phyloP scores from a whole-genome alignment of 2,329 filamentous ascomycete genomes.

The Ophiostoma sp. region DNA sequence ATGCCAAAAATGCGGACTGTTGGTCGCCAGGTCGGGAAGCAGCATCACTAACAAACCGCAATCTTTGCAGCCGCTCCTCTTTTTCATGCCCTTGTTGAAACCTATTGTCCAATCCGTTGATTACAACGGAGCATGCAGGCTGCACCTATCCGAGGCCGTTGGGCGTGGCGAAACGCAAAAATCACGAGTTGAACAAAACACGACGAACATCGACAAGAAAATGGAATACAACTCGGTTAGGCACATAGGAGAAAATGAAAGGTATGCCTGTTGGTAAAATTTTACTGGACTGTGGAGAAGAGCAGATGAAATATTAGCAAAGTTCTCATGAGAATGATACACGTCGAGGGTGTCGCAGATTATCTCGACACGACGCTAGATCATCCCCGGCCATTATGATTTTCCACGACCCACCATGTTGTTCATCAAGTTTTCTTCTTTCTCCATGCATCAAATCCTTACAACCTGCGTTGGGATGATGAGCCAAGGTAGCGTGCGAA shows the following conservation, averaged over 20 bases:
- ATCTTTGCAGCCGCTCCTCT: neutral
- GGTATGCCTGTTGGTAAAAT: neutral
- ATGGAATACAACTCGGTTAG: neutral
- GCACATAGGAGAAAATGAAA: neutral
- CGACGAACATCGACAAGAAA: neutral
- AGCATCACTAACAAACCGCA: neutral
- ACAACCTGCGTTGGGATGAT: too few relatives aligned
- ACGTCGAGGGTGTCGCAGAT: neutral
- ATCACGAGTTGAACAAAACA: neutral
- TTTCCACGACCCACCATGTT: too few relatives aligned
- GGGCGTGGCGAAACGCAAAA: neutral
- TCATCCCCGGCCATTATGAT: neutral
- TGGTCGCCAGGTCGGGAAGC: slow-evolving; percentile 7
- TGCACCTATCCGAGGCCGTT: slow-evolving; percentile 4
- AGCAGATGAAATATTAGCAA: neutral
- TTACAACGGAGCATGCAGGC: slow-evolving; percentile 5
- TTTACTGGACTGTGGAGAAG: neutral
- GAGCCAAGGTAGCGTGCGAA: too few relatives aligned
- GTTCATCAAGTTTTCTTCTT: too few relatives aligned
- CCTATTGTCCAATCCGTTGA: neutral
- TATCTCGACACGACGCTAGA: neutral
- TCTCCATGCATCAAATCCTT: neutral
- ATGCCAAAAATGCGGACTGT: neutral
- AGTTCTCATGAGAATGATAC: neutral
- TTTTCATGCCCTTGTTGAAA: neutral